Conservation (phyloP, 805 yeast genomes). For the Kazachstania viticola region DNA sequence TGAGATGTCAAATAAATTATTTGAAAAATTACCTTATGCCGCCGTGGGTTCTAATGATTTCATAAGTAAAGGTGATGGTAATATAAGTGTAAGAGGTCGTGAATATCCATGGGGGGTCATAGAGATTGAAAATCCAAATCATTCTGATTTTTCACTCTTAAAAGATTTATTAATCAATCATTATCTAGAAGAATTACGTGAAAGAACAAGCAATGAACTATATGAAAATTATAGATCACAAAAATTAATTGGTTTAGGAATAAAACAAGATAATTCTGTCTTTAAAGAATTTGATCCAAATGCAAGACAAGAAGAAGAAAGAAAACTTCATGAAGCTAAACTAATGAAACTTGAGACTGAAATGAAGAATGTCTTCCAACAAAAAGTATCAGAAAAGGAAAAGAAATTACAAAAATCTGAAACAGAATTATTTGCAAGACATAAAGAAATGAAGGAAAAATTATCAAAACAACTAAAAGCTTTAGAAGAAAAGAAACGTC, state of each 20-base stretch:
- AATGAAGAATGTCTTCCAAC: slow-evolving; percentile 93
- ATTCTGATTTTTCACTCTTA: slow-evolving; percentile 81
- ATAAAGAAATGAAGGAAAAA: slow-evolving; percentile 94
- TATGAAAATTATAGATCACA: slow-evolving; percentile 86
- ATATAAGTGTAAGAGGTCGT: slow-evolving; percentile 80
- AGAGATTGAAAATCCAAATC: slow-evolving; percentile 89
- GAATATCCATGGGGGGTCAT: slow-evolving; percentile 94
- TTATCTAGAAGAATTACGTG: slow-evolving; percentile 88
- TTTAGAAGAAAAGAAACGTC: slow-evolving; percentile 82
- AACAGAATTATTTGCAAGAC: slow-evolving; percentile 89
- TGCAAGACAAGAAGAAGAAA: slow-evolving; percentile 86
- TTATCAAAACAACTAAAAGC: slow-evolving; percentile 77
- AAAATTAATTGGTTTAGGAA: slow-evolving; percentile 71
- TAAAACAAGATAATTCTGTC: slow-evolving; percentile 85
- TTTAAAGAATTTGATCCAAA: slow-evolving; percentile 92
- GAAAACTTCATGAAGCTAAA: slow-evolving; percentile 84
- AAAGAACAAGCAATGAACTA: slow-evolving; percentile 59
- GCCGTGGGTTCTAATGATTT: slow-evolving; percentile 80
- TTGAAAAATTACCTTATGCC: slow-evolving; percentile 78
- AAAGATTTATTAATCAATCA: slow-evolving; percentile 83
- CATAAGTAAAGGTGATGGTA: slow-evolving; percentile 71
- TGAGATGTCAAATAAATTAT: slow-evolving; percentile 51
- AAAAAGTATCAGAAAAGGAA: slow-evolving; percentile 92
- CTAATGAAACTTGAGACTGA: slow-evolving; percentile 89
- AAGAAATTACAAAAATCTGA: slow-evolving; percentile 93